Evolutionary conservation across 2,329 filamentous ascomycete genomes (phyloP).

Genomic region (Diaporthe helianthi): DNA sequence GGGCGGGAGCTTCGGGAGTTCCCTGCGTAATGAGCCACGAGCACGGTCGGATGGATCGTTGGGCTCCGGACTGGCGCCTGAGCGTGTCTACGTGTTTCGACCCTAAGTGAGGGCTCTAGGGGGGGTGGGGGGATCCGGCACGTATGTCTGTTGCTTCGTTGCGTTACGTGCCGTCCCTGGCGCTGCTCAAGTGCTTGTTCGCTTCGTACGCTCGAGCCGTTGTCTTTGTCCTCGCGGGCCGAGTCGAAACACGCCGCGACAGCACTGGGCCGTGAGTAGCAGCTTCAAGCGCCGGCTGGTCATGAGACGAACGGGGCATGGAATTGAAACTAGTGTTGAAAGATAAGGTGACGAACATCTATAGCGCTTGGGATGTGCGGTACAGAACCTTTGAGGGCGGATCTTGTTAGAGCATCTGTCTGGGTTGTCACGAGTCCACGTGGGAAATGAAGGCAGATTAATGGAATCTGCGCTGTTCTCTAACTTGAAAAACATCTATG

Average conservation of each 20-base stretch:
- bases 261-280: neutral
- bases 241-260: slow-evolving; percentile 16
- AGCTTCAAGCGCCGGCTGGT: neutral
- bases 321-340: neutral
- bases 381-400: neutral
- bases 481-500: no score
- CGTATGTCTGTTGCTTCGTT: no score
- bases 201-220: slow-evolving; percentile 14
- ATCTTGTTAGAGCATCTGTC: neutral
- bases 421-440: neutral
- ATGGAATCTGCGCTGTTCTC: no score
- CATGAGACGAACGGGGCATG: neutral
- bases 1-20: slow-evolving; percentile 7
- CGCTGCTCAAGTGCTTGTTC: slow-evolving; percentile 7
- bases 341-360: no score
- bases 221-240: slow-evolving; percentile 16
- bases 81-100: no score
- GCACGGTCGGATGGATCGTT: neutral
- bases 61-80: neutral
- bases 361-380: no score
- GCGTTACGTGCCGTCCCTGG: slow-evolving; percentile 21
- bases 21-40: neutral
- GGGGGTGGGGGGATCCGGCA: no score
- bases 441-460: no score
- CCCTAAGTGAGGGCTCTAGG: no score